Conservation (phyloP, 805 yeast genomes). For the Wickerhamomyces mucosus region DNA sequence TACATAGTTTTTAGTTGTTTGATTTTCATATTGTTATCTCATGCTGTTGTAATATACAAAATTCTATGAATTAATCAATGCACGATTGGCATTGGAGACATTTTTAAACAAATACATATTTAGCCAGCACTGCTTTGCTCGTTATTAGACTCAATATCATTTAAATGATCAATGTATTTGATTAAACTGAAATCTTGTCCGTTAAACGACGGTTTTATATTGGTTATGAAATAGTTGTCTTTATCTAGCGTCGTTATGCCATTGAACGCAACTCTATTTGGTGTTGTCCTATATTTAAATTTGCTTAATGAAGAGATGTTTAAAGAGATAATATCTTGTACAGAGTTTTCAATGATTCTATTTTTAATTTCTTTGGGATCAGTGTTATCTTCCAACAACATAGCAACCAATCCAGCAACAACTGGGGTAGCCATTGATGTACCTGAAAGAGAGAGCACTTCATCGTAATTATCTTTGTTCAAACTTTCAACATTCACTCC, state of each 20-base stretch:
- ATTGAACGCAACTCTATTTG: conserved; percentile 44
- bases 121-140: no score
- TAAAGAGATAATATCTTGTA: conserved; percentile 25
- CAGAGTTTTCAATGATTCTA: conserved; percentile 32
- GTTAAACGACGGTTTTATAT: no score
- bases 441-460: conserved; percentile 40
- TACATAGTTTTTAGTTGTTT: not conserved
- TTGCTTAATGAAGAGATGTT: conserved; percentile 2
- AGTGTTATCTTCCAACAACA: conserved; percentile 43
- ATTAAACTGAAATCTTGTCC: no score
- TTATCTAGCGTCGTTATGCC: conserved; percentile 26
- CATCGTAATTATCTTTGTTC: conserved; percentile 21
- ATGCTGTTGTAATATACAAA: no score
- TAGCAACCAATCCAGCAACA: conserved; percentile 57
- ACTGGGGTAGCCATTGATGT: conserved; percentile 79
- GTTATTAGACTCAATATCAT: no score
- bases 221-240: no score
- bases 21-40: no score
- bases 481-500: conserved; percentile 62
- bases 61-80: no score
- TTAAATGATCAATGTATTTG: no score
- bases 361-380: conserved; percentile 29
- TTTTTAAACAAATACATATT: no score
- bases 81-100: no score
- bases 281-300: conserved; percentile 27